Base-by-base conservation (phyloP, 805 yeast species). In the Kodamaea fukazawae region DNA sequence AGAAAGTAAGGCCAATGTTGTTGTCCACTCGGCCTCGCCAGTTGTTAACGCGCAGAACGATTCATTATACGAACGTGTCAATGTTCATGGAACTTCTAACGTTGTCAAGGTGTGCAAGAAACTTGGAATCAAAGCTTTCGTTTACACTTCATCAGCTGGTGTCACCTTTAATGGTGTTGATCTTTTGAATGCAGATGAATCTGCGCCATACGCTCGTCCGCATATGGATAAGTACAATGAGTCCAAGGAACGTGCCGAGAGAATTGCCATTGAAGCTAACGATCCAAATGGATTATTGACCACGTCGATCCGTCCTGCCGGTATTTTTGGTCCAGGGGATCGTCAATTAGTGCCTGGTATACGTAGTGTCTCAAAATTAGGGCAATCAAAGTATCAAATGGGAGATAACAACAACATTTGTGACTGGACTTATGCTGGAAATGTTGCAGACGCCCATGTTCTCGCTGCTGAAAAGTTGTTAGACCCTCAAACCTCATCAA, bases 311-410 rank as follows among this genome's bases (percentile, higher is more conserved):
- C 78, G 99, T 47, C 99, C 99, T 1, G 96, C 99, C 1, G 99
- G 99, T 29, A 89, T 93, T 34, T 93, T 93, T 67, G 99, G 99
- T 4, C 99, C 98, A 4, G 98, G 99, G 32, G 99, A 93, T 61
- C 79, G 99, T 45, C 99, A 93, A 61, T 68, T 93, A 55, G 93
- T 93, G 33, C 99, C 99, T 9, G 96, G 95, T 3, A 70, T 93
- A 43, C 79, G 96, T 56, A 75, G 75, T 11, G 96, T 87, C 1
- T 89, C 96, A 3, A 75, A 75, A 43, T 67, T 78, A 40, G 96
- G 96, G 7, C 96, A 91, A 61, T 83, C 93, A 15, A 85, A 85
- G 61, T 87, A 87, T 62, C 99, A 93, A 65, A 72, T 93, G 35
- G 99, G 99, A 49, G 95, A 88, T 59, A 93, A 93, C 65, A 80